Conservation (phyloP, 176 grass and related monocot species). For the Melocanna baccifera region DNA sequence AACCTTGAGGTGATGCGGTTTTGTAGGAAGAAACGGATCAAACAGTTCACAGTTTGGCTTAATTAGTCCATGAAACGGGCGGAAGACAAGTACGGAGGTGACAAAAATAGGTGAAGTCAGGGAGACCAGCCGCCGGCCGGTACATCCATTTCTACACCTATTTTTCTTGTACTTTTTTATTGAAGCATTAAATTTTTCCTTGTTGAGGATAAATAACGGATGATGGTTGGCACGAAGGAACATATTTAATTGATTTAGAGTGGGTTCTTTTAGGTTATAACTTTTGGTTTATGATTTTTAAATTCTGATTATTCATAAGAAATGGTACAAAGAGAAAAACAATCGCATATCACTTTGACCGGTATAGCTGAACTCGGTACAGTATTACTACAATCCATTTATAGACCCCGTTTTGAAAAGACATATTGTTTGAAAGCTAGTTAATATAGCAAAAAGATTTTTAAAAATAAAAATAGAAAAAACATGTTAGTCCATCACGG, state of each 20-base stretch:
- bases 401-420: too few species aligned
- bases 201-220: neutral
- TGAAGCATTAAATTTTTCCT: neutral
- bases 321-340: too few species aligned
- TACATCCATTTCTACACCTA: neutral
- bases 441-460: too few species aligned
- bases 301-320: too few species aligned
- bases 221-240: neutral
- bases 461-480: too few species aligned
- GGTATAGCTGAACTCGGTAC: too few species aligned
- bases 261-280: too few species aligned
- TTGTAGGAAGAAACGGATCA: conserved; percentile 28
- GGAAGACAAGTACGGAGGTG: conserved; percentile 5
- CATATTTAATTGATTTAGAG: neutral
- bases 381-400: too few species aligned
- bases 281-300: too few species aligned
- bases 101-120: conserved; percentile 10
- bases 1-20: conserved; percentile 39
- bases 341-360: too few species aligned
- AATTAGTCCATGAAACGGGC: conserved; percentile 40
- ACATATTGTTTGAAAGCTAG: too few species aligned
- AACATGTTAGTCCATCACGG: too few species aligned
- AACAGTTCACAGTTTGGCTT: conserved; percentile 9
- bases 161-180: neutral
- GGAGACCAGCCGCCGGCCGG: neutral